Conservation (phyloP, 495 filamentous ascomycete species). For the Talaromyces wortmannii region DNA sequence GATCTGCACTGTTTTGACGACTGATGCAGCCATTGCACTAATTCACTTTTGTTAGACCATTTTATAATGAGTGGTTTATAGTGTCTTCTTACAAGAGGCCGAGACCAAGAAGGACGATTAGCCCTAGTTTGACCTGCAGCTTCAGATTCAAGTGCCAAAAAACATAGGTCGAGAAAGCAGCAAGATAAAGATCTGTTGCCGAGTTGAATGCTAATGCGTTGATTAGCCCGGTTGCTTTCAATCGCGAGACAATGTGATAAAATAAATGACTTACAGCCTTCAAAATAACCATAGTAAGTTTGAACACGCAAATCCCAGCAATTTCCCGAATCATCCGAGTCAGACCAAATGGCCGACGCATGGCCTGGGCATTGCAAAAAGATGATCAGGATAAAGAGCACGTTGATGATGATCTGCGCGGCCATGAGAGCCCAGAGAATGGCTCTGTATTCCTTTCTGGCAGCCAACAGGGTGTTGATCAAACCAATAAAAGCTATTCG, state of each 20-base stretch:
- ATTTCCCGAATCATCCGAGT: conserved; percentile 13
- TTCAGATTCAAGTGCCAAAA: conserved; percentile 39
- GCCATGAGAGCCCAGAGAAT: conserved; percentile 25
- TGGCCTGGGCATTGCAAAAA: conserved; percentile 32
- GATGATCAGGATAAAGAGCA: conserved; percentile 24
- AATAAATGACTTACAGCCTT: conserved; percentile 23
- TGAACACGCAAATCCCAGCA: conserved; percentile 28
- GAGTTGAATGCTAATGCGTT: conserved; percentile 29
- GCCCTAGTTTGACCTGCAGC: conserved; percentile 35
- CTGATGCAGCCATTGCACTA: conserved; percentile 25
- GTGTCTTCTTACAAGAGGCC: conserved; percentile 31
- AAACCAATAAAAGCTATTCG: conserved; percentile 33
- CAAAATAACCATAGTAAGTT: conserved; percentile 31
- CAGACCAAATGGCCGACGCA: conserved; percentile 29
- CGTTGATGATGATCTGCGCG: conserved; percentile 18
- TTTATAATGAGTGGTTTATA: background rate
- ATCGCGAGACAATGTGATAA: background rate
- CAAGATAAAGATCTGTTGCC: conserved; percentile 40
- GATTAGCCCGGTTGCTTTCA: background rate
- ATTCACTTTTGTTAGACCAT: background rate
- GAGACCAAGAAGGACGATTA: conserved; percentile 34
- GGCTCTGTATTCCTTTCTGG: conserved; percentile 14
- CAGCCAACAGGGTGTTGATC: conserved; percentile 28
- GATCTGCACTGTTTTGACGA: conserved; percentile 22
- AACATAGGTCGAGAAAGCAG: conserved; percentile 36